phyloP scores from a whole-genome alignment of 306 rosid species.

The Clitoria ternatea region DNA sequence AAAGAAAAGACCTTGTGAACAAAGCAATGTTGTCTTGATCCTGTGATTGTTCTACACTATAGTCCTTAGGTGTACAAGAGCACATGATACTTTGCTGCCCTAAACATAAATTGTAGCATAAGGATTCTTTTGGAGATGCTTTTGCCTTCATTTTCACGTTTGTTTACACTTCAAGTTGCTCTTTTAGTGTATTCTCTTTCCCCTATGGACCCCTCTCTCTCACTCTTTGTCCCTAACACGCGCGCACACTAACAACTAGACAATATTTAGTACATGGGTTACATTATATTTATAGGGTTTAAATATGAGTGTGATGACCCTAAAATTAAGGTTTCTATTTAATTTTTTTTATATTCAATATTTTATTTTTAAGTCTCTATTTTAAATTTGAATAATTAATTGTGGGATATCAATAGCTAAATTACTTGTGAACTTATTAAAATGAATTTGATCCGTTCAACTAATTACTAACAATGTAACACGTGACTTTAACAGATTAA shows the following conservation, averaged over 20 bases:
- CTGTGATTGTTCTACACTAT: slow-evolving; percentile 27
- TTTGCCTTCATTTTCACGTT: slow-evolving; percentile 48
- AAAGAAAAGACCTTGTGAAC: slow-evolving; percentile 28
- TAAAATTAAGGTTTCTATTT: too few species aligned
- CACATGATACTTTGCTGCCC: slow-evolving; percentile 46
- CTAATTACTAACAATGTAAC: too few species aligned
- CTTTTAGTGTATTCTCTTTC: slow-evolving; percentile 22
- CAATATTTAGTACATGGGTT: background rate
- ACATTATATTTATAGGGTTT: background rate
- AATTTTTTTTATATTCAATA: too few species aligned
- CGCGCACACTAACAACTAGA: background rate
- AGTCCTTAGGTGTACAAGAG: slow-evolving; percentile 25
- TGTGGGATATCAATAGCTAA: too few species aligned
- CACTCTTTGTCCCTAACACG: background rate
- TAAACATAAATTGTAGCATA: slow-evolving; percentile 32
- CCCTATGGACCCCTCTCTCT: background rate
- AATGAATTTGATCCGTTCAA: too few species aligned
- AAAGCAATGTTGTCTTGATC: slow-evolving; percentile 31
- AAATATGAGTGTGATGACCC: too few species aligned
- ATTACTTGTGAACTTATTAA: too few species aligned
- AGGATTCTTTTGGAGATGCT: slow-evolving; percentile 35
- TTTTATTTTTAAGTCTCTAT: too few species aligned
- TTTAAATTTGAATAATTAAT: too few species aligned
- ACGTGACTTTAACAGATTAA: too few species aligned
- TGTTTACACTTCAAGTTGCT: slow-evolving; percentile 33